Evolutionary conservation across 148 eudicot species (phyloP).

Genomic region (Talinum fruticosum): DNA sequence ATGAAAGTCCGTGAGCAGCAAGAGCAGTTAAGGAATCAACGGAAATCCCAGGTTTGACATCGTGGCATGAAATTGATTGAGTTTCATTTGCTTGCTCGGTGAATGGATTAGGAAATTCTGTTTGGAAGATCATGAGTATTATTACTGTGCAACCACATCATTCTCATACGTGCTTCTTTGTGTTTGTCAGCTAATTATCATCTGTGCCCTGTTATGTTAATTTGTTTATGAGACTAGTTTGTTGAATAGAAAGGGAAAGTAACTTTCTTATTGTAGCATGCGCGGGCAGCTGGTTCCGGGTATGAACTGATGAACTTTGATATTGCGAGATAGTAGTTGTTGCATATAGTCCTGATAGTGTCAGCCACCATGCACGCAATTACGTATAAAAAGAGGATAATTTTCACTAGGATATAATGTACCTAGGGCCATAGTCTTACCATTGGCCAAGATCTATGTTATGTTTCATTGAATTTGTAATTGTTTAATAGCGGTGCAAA

Average conservation of each 20-base stretch:
- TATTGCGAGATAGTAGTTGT: no score
- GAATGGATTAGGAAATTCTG: constrained; percentile 6
- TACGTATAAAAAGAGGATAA: no score
- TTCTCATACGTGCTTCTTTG: not conserved
- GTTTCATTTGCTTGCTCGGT: not conserved
- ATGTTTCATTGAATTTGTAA: not conserved
- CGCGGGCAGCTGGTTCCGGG: no score
- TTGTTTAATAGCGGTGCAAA: no score
- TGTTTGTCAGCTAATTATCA: not conserved
- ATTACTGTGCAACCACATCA: not conserved
- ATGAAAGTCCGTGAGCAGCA: constrained; percentile 94
- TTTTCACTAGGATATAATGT: no score
- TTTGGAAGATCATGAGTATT: not conserved
- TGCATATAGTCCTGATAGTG: no score
- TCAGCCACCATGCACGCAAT: no score
- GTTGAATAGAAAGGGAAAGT: not conserved
- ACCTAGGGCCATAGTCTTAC: not conserved
- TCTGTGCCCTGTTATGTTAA: not conserved
- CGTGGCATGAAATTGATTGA: not conserved
- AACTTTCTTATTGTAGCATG: no score
- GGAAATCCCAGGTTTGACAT: constrained; percentile 73
- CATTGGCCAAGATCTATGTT: not conserved
- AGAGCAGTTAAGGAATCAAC: constrained; percentile 64
- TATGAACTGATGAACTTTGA: no score
- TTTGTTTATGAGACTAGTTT: not conserved